Conservation (phyloP, 495 filamentous ascomycete genomes). For the Penicillium tannophilum region DNA sequence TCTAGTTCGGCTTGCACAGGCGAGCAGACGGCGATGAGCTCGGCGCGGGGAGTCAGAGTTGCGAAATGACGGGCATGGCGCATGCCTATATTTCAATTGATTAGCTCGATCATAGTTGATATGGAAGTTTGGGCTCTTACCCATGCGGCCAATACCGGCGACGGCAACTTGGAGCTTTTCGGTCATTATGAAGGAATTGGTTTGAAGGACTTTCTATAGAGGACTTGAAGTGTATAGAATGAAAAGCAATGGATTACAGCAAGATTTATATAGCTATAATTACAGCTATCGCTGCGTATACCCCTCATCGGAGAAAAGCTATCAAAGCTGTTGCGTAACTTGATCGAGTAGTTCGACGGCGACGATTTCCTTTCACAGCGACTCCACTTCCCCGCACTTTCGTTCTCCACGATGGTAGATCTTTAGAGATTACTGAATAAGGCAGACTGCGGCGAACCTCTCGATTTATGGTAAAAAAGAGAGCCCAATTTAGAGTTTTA, state of each 20-base stretch:
- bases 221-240: not conserved
- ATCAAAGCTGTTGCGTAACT: not conserved
- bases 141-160: slow-evolving; percentile 57
- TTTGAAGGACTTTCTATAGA: not conserved
- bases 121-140: slow-evolving; percentile 12
- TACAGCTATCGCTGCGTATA: not conserved
- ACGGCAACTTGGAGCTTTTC: slow-evolving; percentile 47
- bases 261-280: slow-evolving; percentile 1
- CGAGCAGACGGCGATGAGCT: slow-evolving; percentile 48
- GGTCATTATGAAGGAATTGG: slow-evolving; percentile 29
- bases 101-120: not conserved
- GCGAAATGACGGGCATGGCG: slow-evolving; percentile 51
- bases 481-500: too few species aligned
- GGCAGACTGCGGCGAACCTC: too few species aligned
- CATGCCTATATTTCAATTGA: slow-evolving; percentile 15
- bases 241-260: not conserved
- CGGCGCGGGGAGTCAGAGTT: slow-evolving; percentile 44
- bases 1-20: slow-evolving; percentile 44
- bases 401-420: not conserved
- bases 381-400: slow-evolving; percentile 17
- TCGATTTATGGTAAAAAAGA: too few species aligned
- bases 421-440: not conserved
- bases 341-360: slow-evolving; percentile 13
- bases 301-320: too few species aligned
- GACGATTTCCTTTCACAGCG: slow-evolving; percentile 9